Base-by-base conservation (phyloP, 148 eudicot genomes). In the Silene latifolia region DNA sequence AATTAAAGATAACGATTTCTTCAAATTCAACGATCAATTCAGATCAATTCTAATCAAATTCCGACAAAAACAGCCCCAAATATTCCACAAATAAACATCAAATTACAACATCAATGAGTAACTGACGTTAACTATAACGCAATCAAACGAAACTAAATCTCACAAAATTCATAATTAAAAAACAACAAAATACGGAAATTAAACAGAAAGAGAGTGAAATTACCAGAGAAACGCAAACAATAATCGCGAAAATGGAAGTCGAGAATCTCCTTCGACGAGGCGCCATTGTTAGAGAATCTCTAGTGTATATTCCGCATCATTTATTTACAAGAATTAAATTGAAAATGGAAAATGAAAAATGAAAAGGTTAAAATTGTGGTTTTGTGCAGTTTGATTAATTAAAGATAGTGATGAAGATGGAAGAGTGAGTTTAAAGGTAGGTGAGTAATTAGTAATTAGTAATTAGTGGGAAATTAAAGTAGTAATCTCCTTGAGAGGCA, bases 171-270 rank as follows among this genome's bases (percentile, higher is more conserved):
- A 35, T 7, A 19, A 25, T 9, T 13, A 24, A 63, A 46, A 12
- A n/a, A 8, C 64, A 14, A 58, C 0, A 56, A 57, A 17, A 19
- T 1, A 27, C 14, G 6, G 42, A 67, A 54, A 13, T 20, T 11
- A 46, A 56, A 48, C 9, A 7, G 13, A 60, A 72, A 78, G 42
- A 5, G 19, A 47, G 1, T 70, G 64, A 51, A 63, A 42, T 66
- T 80, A 80, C 82, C 78, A 74, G 72, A 62, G 60, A 60, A 61
- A 71, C 20, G 71, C 44, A 74, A 39, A 74, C n/a, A 14, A 70
- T 12, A 64, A 74, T 64, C 11, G 72, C 61, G 24, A 75, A 9
- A 51, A 71, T 39, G 17, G 67, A 80, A 54, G 39, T 12, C n/a
- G 61, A 74, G 69, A 75, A 14, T 75, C 78, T 64, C 71, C 75